Evolutionary conservation across 2,329 filamentous ascomycete genomes (phyloP).

Genomic region (Knufia petricola): DNA sequence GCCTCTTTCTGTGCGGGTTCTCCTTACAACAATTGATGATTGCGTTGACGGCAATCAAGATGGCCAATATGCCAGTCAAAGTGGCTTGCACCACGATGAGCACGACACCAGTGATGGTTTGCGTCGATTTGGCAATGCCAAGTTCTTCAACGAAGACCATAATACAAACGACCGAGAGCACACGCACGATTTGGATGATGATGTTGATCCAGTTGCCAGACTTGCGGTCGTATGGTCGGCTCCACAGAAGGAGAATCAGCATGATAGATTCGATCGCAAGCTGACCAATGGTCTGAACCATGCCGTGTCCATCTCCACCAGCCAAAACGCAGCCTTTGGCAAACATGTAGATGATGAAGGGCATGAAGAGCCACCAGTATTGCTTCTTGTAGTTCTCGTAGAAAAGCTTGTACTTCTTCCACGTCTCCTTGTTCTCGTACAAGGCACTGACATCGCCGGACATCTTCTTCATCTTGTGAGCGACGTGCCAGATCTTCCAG

Average conservation of each 20-base stretch:
- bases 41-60: slow-evolving; percentile 82
- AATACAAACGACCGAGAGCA: slow-evolving; percentile 80
- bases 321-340: slow-evolving; percentile 80
- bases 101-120: slow-evolving; percentile 87
- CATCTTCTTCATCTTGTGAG: slow-evolving; percentile 59
- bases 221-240: slow-evolving; percentile 74
- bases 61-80: slow-evolving; percentile 70
- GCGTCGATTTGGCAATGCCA: slow-evolving; percentile 78
- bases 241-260: slow-evolving; percentile 71
- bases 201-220: slow-evolving; percentile 92
- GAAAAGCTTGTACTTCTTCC: slow-evolving; percentile 94
- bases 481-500: slow-evolving; percentile 71
- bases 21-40: slow-evolving; percentile 72
- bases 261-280: slow-evolving; percentile 72
- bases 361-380: slow-evolving; percentile 97
- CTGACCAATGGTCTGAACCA: slow-evolving; percentile 70
- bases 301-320: slow-evolving; percentile 72
- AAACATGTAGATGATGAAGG: slow-evolving; percentile 81
- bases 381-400: slow-evolving; percentile 91
- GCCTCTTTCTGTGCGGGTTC: slow-evolving; percentile 80
- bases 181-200: slow-evolving; percentile 76
- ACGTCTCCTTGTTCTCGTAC: slow-evolving; percentile 81
- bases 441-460: slow-evolving; percentile 65
- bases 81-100: slow-evolving; percentile 84
- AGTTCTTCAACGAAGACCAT: slow-evolving; percentile 91